Conservation (phyloP, 257 asterid genomes). For the Lantana camara region DNA sequence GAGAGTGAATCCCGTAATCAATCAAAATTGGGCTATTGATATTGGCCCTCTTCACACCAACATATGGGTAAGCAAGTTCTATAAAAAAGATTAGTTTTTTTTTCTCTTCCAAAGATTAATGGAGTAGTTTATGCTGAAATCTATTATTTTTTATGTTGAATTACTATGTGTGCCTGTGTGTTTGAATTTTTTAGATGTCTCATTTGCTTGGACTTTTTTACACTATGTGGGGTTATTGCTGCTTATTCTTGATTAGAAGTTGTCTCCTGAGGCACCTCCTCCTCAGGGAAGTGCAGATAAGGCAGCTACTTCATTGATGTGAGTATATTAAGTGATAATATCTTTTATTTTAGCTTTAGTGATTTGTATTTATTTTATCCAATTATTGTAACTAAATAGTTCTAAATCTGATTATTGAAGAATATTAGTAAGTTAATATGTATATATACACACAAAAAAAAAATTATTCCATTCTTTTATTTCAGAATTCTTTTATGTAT, state of each 20-base stretch:
- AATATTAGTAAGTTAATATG: constrained; percentile 54
- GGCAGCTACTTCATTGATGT: constrained; percentile 55
- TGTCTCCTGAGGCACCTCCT: constrained; percentile 29
- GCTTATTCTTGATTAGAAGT: constrained; percentile 49
- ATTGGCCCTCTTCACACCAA: constrained; percentile 77
- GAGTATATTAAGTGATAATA: constrained; percentile 26
- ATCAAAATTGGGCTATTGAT: constrained; percentile 69
- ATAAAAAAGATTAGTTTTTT: too few relatives aligned
- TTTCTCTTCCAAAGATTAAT: too few relatives aligned
- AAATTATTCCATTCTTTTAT: neutral
- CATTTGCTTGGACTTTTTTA: constrained; percentile 79
- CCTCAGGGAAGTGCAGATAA: constrained; percentile 32
- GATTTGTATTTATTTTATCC: too few relatives aligned
- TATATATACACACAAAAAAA: too few relatives aligned
- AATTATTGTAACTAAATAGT: too few relatives aligned
- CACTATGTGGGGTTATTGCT: constrained; percentile 63
- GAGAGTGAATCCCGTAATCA: constrained; percentile 59
- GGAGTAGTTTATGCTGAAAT: too few relatives aligned
- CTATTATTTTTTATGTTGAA: neutral
- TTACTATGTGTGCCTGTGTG: too few relatives aligned
- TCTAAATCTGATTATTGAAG: too few relatives aligned
- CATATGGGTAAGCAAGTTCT: constrained; percentile 48
- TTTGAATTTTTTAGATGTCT: constrained; percentile 63
- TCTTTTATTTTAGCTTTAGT: too few relatives aligned
- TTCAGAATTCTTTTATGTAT: constrained; percentile 61